phyloP scores from a whole-genome alignment of 305 asterid genomes.

The Andrographis paniculata region DNA sequence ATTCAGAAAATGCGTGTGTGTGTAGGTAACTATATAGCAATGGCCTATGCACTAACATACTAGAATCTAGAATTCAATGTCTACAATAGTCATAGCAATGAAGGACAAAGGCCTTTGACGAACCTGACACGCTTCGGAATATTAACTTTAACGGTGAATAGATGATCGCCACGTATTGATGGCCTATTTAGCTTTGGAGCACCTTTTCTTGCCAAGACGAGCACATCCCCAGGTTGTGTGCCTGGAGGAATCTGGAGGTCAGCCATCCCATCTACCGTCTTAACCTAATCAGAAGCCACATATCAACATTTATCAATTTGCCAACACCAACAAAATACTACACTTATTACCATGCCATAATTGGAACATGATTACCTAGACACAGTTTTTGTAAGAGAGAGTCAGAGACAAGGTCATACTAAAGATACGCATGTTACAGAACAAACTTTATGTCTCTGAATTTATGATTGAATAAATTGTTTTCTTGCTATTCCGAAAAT shows the following conservation, averaged over 20 bases:
- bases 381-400: no score
- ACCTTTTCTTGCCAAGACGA: conserved; percentile 95
- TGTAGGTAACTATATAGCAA: neutral
- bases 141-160: conserved; percentile 79
- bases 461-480: neutral
- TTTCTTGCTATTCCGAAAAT: neutral
- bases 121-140: conserved; percentile 93
- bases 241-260: conserved; percentile 98
- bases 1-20: no score
- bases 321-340: conserved; percentile 7
- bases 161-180: conserved; percentile 95
- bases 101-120: conserved; percentile 9
- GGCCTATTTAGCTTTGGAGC: conserved; percentile 94
- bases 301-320: conserved; percentile 15
- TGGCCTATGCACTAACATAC: neutral
- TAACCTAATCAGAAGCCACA: conserved; percentile 51
- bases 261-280: conserved; percentile 84
- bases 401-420: neutral
- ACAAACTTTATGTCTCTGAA: neutral
- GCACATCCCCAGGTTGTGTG: conserved; percentile 98
- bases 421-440: neutral
- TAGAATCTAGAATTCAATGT: neutral
- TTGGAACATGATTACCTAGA: conserved; percentile 7
- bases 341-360: conserved; percentile 5
- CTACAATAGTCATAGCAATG: conserved; percentile 9